Evolutionary conservation across 2,329 filamentous ascomycete species (phyloP).

Genomic region (Talaromyces sp.): DNA sequence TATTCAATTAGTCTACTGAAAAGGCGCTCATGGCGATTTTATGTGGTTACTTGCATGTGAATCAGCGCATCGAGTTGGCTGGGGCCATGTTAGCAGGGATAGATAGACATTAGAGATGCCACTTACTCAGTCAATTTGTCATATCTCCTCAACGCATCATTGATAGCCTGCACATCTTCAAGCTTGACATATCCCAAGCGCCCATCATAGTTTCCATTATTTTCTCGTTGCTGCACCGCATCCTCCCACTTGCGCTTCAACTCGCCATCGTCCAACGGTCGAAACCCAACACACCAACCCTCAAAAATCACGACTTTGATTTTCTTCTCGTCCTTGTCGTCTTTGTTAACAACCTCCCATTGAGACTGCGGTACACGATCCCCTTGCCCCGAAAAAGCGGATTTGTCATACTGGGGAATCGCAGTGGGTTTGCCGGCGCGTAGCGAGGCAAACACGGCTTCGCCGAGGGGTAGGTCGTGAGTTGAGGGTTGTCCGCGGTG

Average conservation of each 20-base stretch:
- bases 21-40: not conserved
- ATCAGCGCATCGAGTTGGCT: constrained; percentile 58
- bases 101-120: not conserved
- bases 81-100: not conserved
- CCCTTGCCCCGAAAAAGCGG: constrained; percentile 66
- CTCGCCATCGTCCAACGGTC: constrained; percentile 53
- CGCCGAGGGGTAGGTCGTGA: constrained; percentile 67
- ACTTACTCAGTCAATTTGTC: constrained; percentile 52
- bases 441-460: constrained; percentile 58
- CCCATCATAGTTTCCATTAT: constrained; percentile 43
- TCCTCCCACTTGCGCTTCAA: constrained; percentile 50
- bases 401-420: constrained; percentile 81
- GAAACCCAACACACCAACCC: constrained; percentile 88
- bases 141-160: constrained; percentile 54
- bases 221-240: constrained; percentile 41
- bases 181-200: constrained; percentile 52
- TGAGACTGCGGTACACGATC: constrained; percentile 60
- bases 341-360: constrained; percentile 54
- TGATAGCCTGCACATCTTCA: constrained; percentile 53
- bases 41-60: constrained; percentile 48
- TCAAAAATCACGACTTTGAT: constrained; percentile 72
- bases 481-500: constrained; percentile 79
- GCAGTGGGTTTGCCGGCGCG: constrained; percentile 46
- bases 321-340: constrained; percentile 27
- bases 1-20: not conserved